A percentile compares a stretch with the other conserved stretches of the same genome.
Conservation (phyloP, 1,139 yeast genomes). For the Kodamaea anthophila region DNA sequence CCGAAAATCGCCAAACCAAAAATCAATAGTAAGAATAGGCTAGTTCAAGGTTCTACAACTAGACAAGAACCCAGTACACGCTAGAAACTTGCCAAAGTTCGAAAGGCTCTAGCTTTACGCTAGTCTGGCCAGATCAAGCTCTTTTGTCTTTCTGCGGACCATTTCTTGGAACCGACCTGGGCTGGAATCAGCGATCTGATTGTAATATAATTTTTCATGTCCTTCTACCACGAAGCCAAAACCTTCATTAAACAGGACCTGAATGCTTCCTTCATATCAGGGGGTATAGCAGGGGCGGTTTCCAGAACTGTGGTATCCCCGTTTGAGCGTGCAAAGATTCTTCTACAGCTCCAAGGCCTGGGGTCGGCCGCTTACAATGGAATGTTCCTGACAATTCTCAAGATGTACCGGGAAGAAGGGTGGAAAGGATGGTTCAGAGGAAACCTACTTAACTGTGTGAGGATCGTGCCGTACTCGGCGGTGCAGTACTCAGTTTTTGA, state of each 20-base stretch:
- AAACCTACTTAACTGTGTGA: conserved; percentile 79
- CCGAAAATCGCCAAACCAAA: too few relatives aligned
- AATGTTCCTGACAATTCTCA: conserved; percentile 63
- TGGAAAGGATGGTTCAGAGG: conserved; percentile 85
- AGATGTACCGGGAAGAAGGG: conserved; percentile 88
- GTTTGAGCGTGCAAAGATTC: conserved; percentile 86
- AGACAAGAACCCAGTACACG: background rate
- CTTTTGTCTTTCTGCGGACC: background rate
- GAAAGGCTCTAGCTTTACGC: background rate
- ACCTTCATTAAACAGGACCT: conserved; percentile 40
- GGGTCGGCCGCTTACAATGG: conserved; percentile 65
- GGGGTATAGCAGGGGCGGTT: conserved; percentile 80
- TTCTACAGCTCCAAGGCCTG: conserved; percentile 84
- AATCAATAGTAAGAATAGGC: too few relatives aligned
- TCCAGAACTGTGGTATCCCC: conserved; percentile 94
- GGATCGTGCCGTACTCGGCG: conserved; percentile 92
- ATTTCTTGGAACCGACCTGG: background rate
- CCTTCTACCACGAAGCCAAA: conserved; percentile 14
- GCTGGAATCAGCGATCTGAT: background rate
- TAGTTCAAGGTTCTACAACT: background rate
- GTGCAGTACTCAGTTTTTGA: conserved; percentile 90
- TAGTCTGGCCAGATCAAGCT: background rate
- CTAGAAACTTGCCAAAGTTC: too few relatives aligned
- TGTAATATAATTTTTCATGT: background rate
- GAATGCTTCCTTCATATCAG: conserved; percentile 54